Base-by-base conservation (phyloP, 257 asterid species). In the Penstemon eatonii region DNA sequence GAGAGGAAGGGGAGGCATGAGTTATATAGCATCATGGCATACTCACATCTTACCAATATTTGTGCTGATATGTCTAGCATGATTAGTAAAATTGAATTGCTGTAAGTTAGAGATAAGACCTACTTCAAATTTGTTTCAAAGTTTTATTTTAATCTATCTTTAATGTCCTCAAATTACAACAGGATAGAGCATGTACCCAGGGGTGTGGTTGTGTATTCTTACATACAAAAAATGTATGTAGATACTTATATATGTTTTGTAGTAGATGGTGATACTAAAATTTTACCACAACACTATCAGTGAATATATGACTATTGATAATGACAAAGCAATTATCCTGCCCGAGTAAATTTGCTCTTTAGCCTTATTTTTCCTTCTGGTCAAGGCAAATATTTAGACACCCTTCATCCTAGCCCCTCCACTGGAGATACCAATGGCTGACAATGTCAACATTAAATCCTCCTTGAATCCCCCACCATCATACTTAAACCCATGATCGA, bases 41-140 rank as follows among this genome's bases (percentile, higher is more conserved):
- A 53, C 47, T 74, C 61, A 59, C 42, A 39, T 12, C 3, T 60
- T 38, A 37, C 18, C 66, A 66, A 52, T 44, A 66, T 52, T 50
- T 36, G 15, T 18, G 53, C 56, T 36, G 8, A 47, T 56, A 63
- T 51, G 53, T 66, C 33, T 55, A 46, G 44, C 4, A 7, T 53
- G 44, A 46, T 46, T 58, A 6, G 6, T 58, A 37, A 45, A 7
- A 43, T n/a, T 37, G 15, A 12, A 33, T 56, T 54, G 56, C 59
- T 57, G 2, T 9, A 12, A 55, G 46, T 12, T 12, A n/a, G 38
- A 25, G 36, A 55, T 67, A 15, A 67, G 15, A 56, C 55, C 6
- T 55, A 42, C 13, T 67, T 2, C 56, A 40, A 8, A 25, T 53
- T 7, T 46, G 39, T 51, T 5, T 52, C 3, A 45, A 15, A 13